Evolutionary conservation across 2,329 filamentous ascomycete genomes (phyloP).

Genomic region (Colletotrichum sp.): DNA sequence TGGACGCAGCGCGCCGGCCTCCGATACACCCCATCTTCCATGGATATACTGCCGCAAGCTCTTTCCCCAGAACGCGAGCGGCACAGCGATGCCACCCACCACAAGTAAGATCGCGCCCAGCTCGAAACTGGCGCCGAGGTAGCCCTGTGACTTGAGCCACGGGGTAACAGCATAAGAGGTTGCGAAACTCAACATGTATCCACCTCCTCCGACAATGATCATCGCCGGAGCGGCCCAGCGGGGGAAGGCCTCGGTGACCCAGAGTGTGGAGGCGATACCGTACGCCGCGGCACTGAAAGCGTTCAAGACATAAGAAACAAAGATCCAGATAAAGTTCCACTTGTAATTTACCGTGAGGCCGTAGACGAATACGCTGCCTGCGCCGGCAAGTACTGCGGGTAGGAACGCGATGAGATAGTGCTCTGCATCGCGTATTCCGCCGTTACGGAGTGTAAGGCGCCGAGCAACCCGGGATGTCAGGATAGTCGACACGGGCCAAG

Average conservation of each 20-base stretch:
- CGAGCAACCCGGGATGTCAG: conserved; percentile 26
- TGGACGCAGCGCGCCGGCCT: conserved; percentile 28
- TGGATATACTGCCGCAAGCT: conserved; percentile 28
- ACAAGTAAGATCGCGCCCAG: conserved; percentile 23
- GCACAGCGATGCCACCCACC: conserved; percentile 26
- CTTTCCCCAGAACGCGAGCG: conserved; percentile 30
- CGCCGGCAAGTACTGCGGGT: conserved; percentile 24
- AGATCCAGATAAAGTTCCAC: conserved; percentile 14
- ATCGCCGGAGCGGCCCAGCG: conserved; percentile 27
- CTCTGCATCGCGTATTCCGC: conserved; percentile 28
- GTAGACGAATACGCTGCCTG: conserved; percentile 23
- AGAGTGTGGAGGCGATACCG: conserved; percentile 26
- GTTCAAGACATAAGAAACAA: conserved; percentile 21
- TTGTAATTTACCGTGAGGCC: conserved; percentile 23
- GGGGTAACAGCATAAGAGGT: not conserved
- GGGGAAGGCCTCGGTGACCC: conserved; percentile 30
- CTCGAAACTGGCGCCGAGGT: conserved; percentile 16
- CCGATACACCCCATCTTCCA: conserved; percentile 24
- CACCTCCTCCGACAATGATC: conserved; percentile 14
- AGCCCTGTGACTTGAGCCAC: conserved; percentile 14
- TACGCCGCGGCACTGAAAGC: conserved; percentile 24
- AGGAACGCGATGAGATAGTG: conserved; percentile 28
- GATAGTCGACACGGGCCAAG: conserved; percentile 17
- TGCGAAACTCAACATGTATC: conserved; percentile 17
- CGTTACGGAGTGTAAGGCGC: conserved; percentile 25